These are phyloP conservation scores for Metschnikowia lochheadii DNA, from an alignment of 805 yeast species.

Conservation along the genomic window DNA sequence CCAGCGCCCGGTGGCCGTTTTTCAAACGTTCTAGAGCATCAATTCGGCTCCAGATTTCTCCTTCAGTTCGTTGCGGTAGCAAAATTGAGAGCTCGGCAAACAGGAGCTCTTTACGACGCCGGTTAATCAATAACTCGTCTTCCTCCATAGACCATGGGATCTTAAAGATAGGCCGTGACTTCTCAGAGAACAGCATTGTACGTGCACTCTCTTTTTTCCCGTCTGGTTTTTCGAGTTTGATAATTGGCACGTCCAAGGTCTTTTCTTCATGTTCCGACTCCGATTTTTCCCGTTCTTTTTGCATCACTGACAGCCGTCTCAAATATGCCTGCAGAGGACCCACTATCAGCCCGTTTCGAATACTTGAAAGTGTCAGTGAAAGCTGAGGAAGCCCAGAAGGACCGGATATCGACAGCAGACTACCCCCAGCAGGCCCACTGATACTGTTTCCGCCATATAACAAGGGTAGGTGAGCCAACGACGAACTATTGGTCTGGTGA, in stretches of 20 bases:
- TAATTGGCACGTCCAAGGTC: not conserved
- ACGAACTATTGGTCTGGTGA: constrained; percentile 36
- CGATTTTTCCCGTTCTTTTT: constrained; percentile 10
- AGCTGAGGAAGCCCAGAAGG: constrained; percentile 32
- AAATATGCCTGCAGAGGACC: constrained; percentile 18
- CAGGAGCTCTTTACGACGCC: constrained; percentile 55
- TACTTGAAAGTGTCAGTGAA: constrained; percentile 33
- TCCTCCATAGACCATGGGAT: constrained; percentile 61
- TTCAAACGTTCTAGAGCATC: constrained; percentile 27
- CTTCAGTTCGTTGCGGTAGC: constrained; percentile 67
- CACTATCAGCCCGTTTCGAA: constrained; percentile 39
- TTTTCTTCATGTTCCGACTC: constrained; percentile 7
- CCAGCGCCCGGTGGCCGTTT: constrained; percentile 20
- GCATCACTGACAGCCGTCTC: constrained; percentile 17
- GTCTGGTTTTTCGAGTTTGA: constrained; percentile 2
- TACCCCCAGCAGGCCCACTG: constrained; percentile 37
- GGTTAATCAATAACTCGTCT: constrained; percentile 58
- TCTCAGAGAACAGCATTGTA: constrained; percentile 3
- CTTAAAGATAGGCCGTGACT: constrained; percentile 19
- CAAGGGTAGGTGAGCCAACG: constrained; percentile 42
- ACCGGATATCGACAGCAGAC: constrained; percentile 35
- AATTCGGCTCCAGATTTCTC: constrained; percentile 66
- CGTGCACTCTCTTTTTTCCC: not conserved
- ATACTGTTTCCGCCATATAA: constrained; percentile 40
- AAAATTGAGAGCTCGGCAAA: constrained; percentile 71